Evolutionary conservation across 345 rosid genomes (phyloP).

Genomic region (Cardiospermum halicacabum): DNA sequence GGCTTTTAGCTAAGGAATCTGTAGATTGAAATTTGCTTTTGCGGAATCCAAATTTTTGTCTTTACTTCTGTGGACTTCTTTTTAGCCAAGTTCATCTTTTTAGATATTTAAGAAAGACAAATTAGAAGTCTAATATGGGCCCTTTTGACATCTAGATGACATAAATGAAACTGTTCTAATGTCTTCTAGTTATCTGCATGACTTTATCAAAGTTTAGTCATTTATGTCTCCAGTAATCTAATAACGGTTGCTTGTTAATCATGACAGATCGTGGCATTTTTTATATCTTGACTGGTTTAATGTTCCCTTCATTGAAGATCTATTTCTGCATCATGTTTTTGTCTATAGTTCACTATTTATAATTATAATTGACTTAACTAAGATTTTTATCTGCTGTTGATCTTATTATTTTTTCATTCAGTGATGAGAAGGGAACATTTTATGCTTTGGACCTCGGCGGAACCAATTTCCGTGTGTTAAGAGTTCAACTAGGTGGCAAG

Average conservation of each 20-base stretch:
- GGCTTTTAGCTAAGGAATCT: background rate
- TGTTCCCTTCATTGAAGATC: slow-evolving; percentile 2
- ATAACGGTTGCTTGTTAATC: background rate
- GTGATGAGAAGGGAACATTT: slow-evolving; percentile 77
- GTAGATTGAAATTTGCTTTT: background rate
- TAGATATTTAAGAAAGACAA: too few species aligned
- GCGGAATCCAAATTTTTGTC: too few species aligned
- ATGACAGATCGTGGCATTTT: background rate
- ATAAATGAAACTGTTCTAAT: too few species aligned
- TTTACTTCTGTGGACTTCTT: too few species aligned
- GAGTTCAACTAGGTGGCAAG: slow-evolving; percentile 79
- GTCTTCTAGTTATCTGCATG: background rate
- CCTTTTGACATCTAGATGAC: too few species aligned
- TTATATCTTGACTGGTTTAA: background rate
- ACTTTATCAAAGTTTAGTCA: background rate
- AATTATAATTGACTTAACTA: background rate
- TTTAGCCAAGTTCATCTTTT: too few species aligned
- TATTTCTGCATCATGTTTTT: background rate
- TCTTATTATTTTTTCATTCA: slow-evolving; percentile 18
- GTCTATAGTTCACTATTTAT: background rate
- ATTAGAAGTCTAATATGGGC: too few species aligned
- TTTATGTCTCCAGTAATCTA: background rate
- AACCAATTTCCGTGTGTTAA: slow-evolving; percentile 88
- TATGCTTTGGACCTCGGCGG: slow-evolving; percentile 99
- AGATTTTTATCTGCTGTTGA: background rate